These are phyloP conservation scores for Schwanniomyces pseudopolymorphus DNA, from an alignment of 805 yeast genomes.

Conservation along the genomic window DNA sequence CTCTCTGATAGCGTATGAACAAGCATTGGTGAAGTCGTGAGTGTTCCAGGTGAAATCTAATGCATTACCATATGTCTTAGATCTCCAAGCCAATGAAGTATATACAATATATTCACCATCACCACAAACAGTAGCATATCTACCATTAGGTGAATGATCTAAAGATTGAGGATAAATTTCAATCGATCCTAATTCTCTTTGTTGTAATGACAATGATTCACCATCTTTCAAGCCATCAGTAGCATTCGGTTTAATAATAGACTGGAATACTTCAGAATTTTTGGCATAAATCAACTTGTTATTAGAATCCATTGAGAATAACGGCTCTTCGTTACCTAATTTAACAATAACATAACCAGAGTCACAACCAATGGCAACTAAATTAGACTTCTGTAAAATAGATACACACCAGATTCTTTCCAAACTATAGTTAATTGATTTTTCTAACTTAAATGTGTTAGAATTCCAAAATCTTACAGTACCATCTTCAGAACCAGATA, in stretches of 20 bases:
- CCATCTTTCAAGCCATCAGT: constrained; percentile 74
- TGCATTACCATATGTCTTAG: constrained; percentile 88
- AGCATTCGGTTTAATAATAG: constrained; percentile 69
- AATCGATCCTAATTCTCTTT: constrained; percentile 90
- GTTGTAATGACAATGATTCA: constrained; percentile 70
- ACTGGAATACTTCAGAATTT: constrained; percentile 83
- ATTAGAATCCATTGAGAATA: constrained; percentile 86
- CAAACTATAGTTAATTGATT: constrained; percentile 83
- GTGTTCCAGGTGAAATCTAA: constrained; percentile 93
- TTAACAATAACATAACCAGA: constrained; percentile 88
- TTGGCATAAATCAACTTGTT: constrained; percentile 92
- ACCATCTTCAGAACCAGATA: constrained; percentile 97
- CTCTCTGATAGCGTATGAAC: constrained; percentile 78
- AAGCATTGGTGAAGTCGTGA: constrained; percentile 63
- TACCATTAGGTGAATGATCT: constrained; percentile 93
- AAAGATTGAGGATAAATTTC: constrained; percentile 89
- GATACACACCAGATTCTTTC: constrained; percentile 98
- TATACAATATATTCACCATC: constrained; percentile 97
- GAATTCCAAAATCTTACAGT: constrained; percentile 94
- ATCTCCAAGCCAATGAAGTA: constrained; percentile 98
- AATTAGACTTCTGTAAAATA: constrained; percentile 65
- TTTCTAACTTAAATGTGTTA: constrained; percentile 89
- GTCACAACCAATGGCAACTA: constrained; percentile 91
- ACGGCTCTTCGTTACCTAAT: constrained; percentile 92
- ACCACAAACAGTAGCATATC: constrained; percentile 95